phyloP scores from a whole-genome alignment of 2,329 filamentous ascomycete genomes.

The Blastomyces emzantsi region DNA sequence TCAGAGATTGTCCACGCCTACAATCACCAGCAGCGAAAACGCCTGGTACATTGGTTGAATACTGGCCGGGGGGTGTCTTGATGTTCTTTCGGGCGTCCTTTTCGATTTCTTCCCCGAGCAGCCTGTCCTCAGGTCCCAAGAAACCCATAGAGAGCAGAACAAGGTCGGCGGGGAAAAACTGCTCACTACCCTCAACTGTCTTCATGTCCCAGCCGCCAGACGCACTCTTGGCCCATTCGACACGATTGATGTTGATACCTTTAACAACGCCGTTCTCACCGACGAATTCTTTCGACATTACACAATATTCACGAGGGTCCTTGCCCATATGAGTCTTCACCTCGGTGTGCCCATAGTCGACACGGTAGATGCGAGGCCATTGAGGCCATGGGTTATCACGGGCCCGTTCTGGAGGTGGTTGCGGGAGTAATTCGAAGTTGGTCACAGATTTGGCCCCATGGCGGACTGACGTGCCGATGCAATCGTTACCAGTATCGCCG shows the following conservation, averaged over 20 bases:
- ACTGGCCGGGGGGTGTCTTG: constrained; percentile 83
- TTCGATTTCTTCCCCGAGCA: constrained; percentile 80
- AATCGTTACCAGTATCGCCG: constrained; percentile 96
- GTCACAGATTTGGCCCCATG: constrained; percentile 92
- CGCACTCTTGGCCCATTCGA: constrained; percentile 89
- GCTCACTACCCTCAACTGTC: constrained; percentile 83
- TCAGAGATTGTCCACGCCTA: constrained; percentile 85
- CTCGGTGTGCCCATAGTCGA: constrained; percentile 96
- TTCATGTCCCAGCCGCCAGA: constrained; percentile 98
- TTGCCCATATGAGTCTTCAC: constrained; percentile 94
- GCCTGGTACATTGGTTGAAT: constrained; percentile 77
- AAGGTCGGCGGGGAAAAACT: constrained; percentile 94
- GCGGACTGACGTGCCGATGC: constrained; percentile 91
- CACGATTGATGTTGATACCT: constrained; percentile 90
- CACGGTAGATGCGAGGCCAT: constrained; percentile 95
- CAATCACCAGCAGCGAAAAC: constrained; percentile 95
- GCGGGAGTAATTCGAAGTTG: constrained; percentile 92
- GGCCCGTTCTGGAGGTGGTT: constrained; percentile 82
- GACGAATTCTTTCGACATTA: constrained; percentile 96
- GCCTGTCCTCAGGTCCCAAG: constrained; percentile 81
- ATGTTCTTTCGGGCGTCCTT: constrained; percentile 91
- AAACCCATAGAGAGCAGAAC: constrained; percentile 97
- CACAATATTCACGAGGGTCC: constrained; percentile 92
- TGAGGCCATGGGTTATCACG: constrained; percentile 97
- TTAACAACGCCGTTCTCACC: constrained; percentile 81